These are phyloP conservation scores for Daldinia sp. DNA, from an alignment of 2,329 filamentous ascomycete genomes.

Conservation along the genomic window DNA sequence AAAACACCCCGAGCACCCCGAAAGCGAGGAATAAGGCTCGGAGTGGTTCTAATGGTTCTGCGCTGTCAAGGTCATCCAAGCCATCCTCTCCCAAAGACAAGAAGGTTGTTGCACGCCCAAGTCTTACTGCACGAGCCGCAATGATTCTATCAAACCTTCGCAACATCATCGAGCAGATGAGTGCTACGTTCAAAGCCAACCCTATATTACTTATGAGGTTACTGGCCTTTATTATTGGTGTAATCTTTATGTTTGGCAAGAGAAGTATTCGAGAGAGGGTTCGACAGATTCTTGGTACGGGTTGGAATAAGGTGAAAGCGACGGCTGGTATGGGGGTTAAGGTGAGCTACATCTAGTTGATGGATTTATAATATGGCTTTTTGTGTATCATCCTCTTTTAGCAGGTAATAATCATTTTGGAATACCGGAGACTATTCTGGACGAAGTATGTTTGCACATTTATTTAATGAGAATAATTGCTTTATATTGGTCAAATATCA, in stretches of 20 bases:
- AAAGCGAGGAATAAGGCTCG: slow-evolving; percentile 53
- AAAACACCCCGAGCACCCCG: slow-evolving; percentile 61
- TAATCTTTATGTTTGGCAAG: slow-evolving; percentile 81
- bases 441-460: slow-evolving; percentile 19
- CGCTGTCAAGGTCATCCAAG: slow-evolving; percentile 50
- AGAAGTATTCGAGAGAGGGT: slow-evolving; percentile 81
- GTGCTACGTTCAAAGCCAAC: slow-evolving; percentile 65
- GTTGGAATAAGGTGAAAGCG: slow-evolving; percentile 83
- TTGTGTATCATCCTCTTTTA: slow-evolving; percentile 40
- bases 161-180: slow-evolving; percentile 64
- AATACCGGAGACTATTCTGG: slow-evolving; percentile 17
- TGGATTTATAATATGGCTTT: slow-evolving; percentile 29
- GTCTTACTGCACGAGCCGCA: slow-evolving; percentile 62
- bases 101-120: slow-evolving; percentile 52
- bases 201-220: slow-evolving; percentile 70
- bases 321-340: slow-evolving; percentile 98
- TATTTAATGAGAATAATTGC: slow-evolving; percentile 27
- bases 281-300: slow-evolving; percentile 73
- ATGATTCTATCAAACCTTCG: slow-evolving; percentile 66
- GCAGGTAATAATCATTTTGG: slow-evolving; percentile 45
- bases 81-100: slow-evolving; percentile 50
- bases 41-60: slow-evolving; percentile 50
- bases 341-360: slow-evolving; percentile 87
- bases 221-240: slow-evolving; percentile 81
- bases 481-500: slow-evolving; percentile 20